phyloP scores from a whole-genome alignment of 441 rosid species.

The Aleurites moluccanus region DNA sequence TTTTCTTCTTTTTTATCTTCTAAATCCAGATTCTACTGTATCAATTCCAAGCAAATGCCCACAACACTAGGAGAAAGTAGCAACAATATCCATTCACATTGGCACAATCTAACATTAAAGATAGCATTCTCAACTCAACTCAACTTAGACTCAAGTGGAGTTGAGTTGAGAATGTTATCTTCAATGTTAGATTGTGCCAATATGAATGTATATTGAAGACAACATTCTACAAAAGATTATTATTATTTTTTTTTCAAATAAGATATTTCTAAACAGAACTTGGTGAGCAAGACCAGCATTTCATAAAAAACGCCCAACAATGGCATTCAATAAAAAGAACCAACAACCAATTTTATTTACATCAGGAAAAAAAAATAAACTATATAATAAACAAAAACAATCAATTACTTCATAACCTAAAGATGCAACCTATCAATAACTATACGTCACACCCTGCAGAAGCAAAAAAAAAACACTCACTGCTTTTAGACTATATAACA shows the following conservation, averaged over 20 bases:
- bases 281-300: background rate
- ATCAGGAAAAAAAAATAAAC: background rate
- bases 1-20: background rate
- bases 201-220: background rate
- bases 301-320: conserved; percentile 1
- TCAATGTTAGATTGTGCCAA: background rate
- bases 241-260: too few relatives aligned
- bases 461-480: conserved; percentile 9
- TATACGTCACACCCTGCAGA: background rate
- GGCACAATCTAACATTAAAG: background rate
- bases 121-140: background rate
- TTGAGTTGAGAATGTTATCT: too few relatives aligned
- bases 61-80: background rate
- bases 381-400: background rate
- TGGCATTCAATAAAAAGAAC: background rate
- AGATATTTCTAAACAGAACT: too few relatives aligned
- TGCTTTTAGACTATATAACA: background rate
- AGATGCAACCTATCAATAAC: conserved; percentile 10
- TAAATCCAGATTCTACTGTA: background rate
- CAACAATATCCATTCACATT: background rate
- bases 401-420: background rate
- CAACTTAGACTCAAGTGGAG: too few relatives aligned
- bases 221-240: background rate
- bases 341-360: background rate
- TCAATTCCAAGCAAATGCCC: background rate